These are phyloP conservation scores for Opeltia flavorubescens DNA, from an alignment of 495 filamentous ascomycete genomes.

Conservation along the genomic window DNA sequence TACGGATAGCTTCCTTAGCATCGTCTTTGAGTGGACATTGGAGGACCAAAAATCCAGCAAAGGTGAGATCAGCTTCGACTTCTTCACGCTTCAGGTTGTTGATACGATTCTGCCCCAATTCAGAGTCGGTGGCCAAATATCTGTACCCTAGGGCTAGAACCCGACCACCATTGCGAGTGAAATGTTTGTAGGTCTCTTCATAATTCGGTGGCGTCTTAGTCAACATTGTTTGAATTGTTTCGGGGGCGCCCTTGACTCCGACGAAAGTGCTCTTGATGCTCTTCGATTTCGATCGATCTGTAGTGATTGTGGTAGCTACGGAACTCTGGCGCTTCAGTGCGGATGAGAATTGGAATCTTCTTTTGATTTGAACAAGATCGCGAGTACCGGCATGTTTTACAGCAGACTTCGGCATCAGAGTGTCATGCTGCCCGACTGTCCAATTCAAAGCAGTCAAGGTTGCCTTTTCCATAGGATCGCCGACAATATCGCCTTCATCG, in stretches of 20 bases:
- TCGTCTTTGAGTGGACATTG: slow-evolving; percentile 96
- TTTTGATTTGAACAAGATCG: slow-evolving; percentile 76
- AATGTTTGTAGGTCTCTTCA: slow-evolving; percentile 97
- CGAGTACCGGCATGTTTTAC: slow-evolving; percentile 31
- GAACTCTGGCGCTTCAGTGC: slow-evolving; percentile 92
- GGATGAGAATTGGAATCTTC: slow-evolving; percentile 97
- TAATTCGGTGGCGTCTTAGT: slow-evolving; percentile 72
- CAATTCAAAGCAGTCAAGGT: slow-evolving; percentile 81
- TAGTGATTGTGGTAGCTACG: slow-evolving; percentile 61
- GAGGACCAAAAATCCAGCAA: slow-evolving; percentile 90
- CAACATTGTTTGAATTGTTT: slow-evolving; percentile 90
- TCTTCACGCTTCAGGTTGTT: slow-evolving; percentile 87
- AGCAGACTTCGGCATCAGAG: slow-evolving; percentile 43
- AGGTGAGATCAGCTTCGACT: slow-evolving; percentile 71
- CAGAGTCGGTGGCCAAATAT: slow-evolving; percentile 63
- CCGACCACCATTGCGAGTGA: slow-evolving; percentile 85
- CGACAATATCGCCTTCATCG: slow-evolving; percentile 93
- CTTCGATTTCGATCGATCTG: slow-evolving; percentile 53
- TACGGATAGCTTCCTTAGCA: slow-evolving; percentile 79
- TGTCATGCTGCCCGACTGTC: slow-evolving; percentile 79
- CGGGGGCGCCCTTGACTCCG: slow-evolving; percentile 90
- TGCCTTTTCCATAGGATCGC: slow-evolving; percentile 98
- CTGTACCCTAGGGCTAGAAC: slow-evolving; percentile 92
- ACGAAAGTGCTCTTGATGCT: slow-evolving; percentile 74
- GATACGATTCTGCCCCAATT: slow-evolving; percentile 69